Base-by-base conservation (phyloP, 2,329 filamentous ascomycete species). In the Phialophora tarda region DNA sequence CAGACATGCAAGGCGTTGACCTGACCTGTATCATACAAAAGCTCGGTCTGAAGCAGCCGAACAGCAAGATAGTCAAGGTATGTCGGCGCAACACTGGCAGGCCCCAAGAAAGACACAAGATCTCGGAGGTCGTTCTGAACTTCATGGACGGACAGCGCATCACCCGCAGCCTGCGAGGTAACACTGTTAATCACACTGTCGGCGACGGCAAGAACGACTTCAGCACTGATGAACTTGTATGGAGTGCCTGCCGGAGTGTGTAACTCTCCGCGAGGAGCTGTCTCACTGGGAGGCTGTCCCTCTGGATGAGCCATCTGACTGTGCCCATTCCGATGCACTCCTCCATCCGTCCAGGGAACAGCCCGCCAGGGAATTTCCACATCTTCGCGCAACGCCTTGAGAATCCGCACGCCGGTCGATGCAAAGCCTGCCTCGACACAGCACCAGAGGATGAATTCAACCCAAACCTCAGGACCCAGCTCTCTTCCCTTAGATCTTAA, bases 121-220 rank as follows among this genome's bases (percentile, higher is more conserved):
- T n/a, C 76, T 74, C 41, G 75, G 75, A 38, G 78, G 12, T 58
- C 32, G 11, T 32, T 24, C 51, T 48, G 44, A 21, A 68, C 56
- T 26, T 62, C 28, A 17, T 44, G 28, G 10, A 61, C 14, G 14
- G 65, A 23, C 14, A 34, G 44, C 4, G 57, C 23, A 34, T 10
- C 41, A 21, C 26, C 21, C 14, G 21, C 30, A 75, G 76, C 62
- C 68, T 73, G 67, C 71, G 79, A 34, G 53, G 81, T 82, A 24
- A 81, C 71, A 62, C 79, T 80, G 66, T 82, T 84, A 48, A 83
- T 73, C 14, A 87, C 73, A 17, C 81, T 83, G 71, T 86, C 84
- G 32, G 86, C 76, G 48, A 87, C 80, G 5, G 84, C 83, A 59
- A 82, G 78, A 28, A 88, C 80, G 11, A 88, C 81, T 74, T 89